phyloP scores from a whole-genome alignment of 176 grass and related monocot genomes.

The Triticum monococcum region DNA sequence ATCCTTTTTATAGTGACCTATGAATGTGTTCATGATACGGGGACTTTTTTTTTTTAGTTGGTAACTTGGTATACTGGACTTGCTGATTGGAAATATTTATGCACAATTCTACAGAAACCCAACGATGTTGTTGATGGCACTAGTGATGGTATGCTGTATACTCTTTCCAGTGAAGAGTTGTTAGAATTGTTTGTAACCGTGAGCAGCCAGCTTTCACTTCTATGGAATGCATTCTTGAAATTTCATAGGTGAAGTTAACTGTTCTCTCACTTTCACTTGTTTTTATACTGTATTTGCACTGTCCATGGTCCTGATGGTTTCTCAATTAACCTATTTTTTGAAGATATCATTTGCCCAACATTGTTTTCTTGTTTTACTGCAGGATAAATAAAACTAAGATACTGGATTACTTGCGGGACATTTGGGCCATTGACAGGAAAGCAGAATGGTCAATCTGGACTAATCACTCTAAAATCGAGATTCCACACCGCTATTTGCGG shows the following conservation, averaged over 20 bases:
- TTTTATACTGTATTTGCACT: not conserved
- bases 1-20: slow-evolving; percentile 3
- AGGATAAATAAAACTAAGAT: slow-evolving; percentile 91
- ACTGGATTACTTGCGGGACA: slow-evolving; percentile 73
- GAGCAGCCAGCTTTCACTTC: slow-evolving; percentile 79
- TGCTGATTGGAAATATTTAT: slow-evolving; percentile 36
- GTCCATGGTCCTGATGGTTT: not conserved
- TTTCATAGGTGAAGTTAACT: slow-evolving; percentile 73
- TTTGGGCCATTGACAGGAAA: slow-evolving; percentile 76
- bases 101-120: slow-evolving; percentile 56
- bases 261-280: slow-evolving; percentile 27
- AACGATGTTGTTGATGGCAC: slow-evolving; percentile 50
- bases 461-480: slow-evolving; percentile 88
- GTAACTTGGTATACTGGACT: not conserved
- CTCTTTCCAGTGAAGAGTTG: slow-evolving; percentile 80
- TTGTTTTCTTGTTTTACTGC: slow-evolving; percentile 19
- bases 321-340: not conserved
- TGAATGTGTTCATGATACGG: not conserved
- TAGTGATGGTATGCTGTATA: slow-evolving; percentile 71
- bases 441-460: slow-evolving; percentile 99
- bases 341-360: slow-evolving; percentile 22
- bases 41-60: too few relatives aligned
- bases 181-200: slow-evolving; percentile 81
- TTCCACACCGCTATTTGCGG: slow-evolving; percentile 73
- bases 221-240: slow-evolving; percentile 97